phyloP scores from a whole-genome alignment of 306 rosid species.

The Gleditsia sinensis region DNA sequence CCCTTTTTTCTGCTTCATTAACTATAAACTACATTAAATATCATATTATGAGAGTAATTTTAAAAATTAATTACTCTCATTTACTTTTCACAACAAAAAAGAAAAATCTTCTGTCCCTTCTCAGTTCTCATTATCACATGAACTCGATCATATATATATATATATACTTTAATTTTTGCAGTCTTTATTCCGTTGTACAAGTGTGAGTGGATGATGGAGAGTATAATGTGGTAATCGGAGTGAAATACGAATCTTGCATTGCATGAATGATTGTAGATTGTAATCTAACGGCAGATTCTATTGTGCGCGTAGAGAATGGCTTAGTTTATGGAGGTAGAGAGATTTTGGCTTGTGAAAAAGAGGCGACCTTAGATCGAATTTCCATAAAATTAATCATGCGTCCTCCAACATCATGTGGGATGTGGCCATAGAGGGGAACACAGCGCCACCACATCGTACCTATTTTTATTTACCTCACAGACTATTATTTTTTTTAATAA shows the following conservation, averaged over 20 bases:
- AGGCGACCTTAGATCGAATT: conserved; percentile 44
- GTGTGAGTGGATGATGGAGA: no score
- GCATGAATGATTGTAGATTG: neutral
- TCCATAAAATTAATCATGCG: conserved; percentile 44
- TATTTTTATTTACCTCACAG: neutral
- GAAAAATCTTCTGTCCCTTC: neutral
- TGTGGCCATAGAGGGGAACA: conserved; percentile 59
- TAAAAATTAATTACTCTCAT: neutral
- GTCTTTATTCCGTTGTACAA: no score
- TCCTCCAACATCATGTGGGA: conserved; percentile 38
- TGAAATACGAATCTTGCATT: no score
- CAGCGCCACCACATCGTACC: conserved; percentile 74
- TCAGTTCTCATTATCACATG: no score
- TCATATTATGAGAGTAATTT: no score
- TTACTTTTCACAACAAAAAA: no score
- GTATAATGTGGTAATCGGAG: no score
- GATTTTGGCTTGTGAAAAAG: conserved; percentile 64
- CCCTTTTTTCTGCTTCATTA: conserved; percentile 42
- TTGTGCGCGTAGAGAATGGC: neutral
- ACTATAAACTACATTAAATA: conserved; percentile 4
- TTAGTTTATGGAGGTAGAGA: conserved; percentile 43
- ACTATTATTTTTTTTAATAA: neutral
- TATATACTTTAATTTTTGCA: no score
- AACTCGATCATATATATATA: no score
- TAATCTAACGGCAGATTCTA: neutral